phyloP scores from a whole-genome alignment of 352 stramenopile species.

The Phytophthora pinifolia region DNA sequence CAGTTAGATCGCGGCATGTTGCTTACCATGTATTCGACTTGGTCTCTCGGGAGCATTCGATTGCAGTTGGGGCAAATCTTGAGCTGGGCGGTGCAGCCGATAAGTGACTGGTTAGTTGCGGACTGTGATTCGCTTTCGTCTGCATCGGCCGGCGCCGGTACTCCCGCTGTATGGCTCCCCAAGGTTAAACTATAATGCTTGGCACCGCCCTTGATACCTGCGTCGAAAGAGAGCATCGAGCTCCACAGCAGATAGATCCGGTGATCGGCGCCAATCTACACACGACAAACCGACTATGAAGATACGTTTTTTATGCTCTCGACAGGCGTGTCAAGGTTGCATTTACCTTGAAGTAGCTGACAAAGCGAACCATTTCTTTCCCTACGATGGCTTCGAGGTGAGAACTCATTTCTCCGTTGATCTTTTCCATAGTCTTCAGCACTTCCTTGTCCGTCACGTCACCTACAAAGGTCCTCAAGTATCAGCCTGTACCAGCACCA shows the following conservation, averaged over 20 bases:
- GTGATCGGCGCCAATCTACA: conserved; percentile 55
- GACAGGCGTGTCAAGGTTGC: neutral
- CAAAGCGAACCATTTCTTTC: conserved; percentile 54
- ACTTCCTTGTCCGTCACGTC: conserved; percentile 53
- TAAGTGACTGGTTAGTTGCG: conserved; percentile 15
- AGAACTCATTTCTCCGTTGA: conserved; percentile 53
- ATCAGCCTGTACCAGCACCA: neutral
- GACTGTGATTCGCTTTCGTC: neutral
- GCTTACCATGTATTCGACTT: conserved; percentile 51
- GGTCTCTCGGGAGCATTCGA: conserved; percentile 32
- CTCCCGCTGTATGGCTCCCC: conserved; percentile 15
- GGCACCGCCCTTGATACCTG: conserved; percentile 36
- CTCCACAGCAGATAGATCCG: conserved; percentile 74
- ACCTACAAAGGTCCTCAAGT: conserved; percentile 24
- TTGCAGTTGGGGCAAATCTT: conserved; percentile 47
- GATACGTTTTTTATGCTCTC: neutral
- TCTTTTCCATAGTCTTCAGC: conserved; percentile 46
- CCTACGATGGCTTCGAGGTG: conserved; percentile 66
- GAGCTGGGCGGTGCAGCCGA: conserved; percentile 34
- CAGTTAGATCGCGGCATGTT: neutral
- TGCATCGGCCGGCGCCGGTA: neutral
- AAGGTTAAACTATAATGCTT: conserved; percentile 49
- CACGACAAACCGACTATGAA: conserved; percentile 3
- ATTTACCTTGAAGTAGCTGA: conserved; percentile 74
- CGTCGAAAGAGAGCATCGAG: conserved; percentile 67